Evolutionary conservation across 2,329 filamentous ascomycete species (phyloP), one percentile per base, ranked within the genome.

Genomic region (Phialemonium atrogriseum): DNA sequence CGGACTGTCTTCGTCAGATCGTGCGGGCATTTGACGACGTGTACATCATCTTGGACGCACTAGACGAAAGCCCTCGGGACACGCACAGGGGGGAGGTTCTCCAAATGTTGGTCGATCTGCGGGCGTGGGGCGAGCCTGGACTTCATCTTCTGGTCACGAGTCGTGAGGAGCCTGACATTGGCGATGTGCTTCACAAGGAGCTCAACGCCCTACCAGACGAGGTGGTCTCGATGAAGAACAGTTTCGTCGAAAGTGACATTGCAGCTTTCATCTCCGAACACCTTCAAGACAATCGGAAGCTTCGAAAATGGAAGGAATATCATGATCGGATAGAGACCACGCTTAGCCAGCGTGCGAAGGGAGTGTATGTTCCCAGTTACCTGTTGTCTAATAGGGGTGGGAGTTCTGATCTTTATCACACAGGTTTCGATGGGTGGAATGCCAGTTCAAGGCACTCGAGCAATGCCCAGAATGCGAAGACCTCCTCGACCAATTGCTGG

Each of bases 401-500:
- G n/a, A 18, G 9, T 10, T 28, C 24, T 37, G 28, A 29, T 33
- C 13, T 16, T 30, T 37, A 27, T 24, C 38, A 51, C 32, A 4
- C 32, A 58, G 50, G 42, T 64, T 49, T 39, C 49, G 48, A 28
- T 57, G 53, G 54, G 55, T 52, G 1, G 47, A 50, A 23, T 58
- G 54, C 30, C 52, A 57, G 35, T 40, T 58, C 16, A 42, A 46
- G 24, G 45, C 44, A 24, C 34, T 58, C 1, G 34, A 34, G 4
- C 15, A 31, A 12, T 45, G 40, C 14, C 35, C 36, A 34, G 22
- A 29, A 15, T 44, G 25, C 40, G 43, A 25, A 21, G 17, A 32
- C 10, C 34, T 33, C 14, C 52, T 44, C 29, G 38, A 40, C 25
- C 47, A 44, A 43, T 48, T 46, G 37, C 56, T 54, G 10, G 40